These are phyloP conservation scores for Castanospermum australe DNA, from an alignment of 306 rosid genomes.

Conservation along the genomic window DNA sequence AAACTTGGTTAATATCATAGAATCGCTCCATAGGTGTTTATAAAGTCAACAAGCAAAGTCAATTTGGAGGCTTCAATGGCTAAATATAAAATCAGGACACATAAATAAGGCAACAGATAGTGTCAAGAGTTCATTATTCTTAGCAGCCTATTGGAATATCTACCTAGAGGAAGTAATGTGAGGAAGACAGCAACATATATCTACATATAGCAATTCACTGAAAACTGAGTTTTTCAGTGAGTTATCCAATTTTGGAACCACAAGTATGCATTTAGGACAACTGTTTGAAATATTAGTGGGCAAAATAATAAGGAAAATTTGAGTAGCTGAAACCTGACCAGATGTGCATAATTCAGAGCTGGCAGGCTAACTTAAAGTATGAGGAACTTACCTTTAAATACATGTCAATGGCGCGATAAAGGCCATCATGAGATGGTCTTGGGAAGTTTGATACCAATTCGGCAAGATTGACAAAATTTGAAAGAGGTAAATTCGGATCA, in stretches of 20 bases:
- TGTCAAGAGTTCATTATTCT: background rate
- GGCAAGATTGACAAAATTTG: slow-evolving; percentile 62
- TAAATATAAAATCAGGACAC: background rate
- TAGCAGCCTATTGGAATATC: background rate
- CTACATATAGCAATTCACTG: background rate
- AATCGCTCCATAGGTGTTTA: background rate
- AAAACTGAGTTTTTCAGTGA: background rate
- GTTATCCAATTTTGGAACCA: background rate
- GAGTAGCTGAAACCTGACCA: background rate
- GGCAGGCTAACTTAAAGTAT: background rate
- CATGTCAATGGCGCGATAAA: slow-evolving; percentile 91
- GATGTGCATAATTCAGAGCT: background rate
- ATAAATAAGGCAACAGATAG: background rate
- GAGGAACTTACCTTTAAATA: slow-evolving; percentile 65
- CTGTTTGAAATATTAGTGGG: background rate
- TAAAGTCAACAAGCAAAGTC: too few relatives aligned
- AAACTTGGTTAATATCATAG: background rate
- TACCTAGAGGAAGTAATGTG: background rate
- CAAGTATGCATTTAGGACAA: background rate
- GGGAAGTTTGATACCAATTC: slow-evolving; percentile 72
- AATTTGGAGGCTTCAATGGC: background rate
- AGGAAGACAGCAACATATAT: background rate
- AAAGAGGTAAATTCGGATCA: slow-evolving; percentile 65
- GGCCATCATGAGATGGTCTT: slow-evolving; percentile 74
- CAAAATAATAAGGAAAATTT: background rate